These are phyloP conservation scores for Kuraishia capsulata DNA, from an alignment of 805 yeast genomes.

Conservation along the genomic window DNA sequence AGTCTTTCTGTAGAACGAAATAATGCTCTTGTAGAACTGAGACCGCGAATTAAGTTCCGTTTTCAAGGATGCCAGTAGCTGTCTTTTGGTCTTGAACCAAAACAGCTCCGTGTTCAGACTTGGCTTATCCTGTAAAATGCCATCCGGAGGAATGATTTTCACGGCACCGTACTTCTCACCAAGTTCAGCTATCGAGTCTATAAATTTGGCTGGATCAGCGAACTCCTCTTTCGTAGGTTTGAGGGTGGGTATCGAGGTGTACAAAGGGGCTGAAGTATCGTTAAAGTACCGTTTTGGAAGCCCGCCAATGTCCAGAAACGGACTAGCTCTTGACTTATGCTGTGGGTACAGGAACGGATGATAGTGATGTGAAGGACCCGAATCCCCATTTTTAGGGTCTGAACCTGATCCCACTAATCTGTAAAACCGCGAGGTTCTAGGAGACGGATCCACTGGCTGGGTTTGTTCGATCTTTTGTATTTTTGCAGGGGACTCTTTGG, in stretches of 20 bases:
- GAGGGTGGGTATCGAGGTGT: constrained; percentile 41
- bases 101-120: constrained; percentile 34
- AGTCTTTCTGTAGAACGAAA: too few species aligned
- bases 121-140: constrained; percentile 14
- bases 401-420: too few species aligned
- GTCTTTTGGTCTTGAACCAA: constrained; percentile 43
- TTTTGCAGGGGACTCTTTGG: too few species aligned
- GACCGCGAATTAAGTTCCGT: too few species aligned
- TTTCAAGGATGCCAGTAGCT: too few species aligned
- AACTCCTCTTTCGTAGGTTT: constrained; percentile 48
- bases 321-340: constrained; percentile 30
- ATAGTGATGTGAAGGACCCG: constrained; percentile 20
- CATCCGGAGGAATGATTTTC: constrained; percentile 61
- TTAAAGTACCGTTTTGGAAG: not conserved
- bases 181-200: constrained; percentile 39
- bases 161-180: constrained; percentile 67
- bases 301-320: constrained; percentile 28
- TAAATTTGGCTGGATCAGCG: constrained; percentile 54
- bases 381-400: constrained; percentile 5
- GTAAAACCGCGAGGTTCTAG: too few species aligned
- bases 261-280: not conserved
- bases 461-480: too few species aligned
- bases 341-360: constrained; percentile 41
- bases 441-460: too few species aligned
- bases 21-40: too few species aligned